phyloP scores from a whole-genome alignment of 768 basidiomycete species.

The Pisolithus tinctorius region DNA sequence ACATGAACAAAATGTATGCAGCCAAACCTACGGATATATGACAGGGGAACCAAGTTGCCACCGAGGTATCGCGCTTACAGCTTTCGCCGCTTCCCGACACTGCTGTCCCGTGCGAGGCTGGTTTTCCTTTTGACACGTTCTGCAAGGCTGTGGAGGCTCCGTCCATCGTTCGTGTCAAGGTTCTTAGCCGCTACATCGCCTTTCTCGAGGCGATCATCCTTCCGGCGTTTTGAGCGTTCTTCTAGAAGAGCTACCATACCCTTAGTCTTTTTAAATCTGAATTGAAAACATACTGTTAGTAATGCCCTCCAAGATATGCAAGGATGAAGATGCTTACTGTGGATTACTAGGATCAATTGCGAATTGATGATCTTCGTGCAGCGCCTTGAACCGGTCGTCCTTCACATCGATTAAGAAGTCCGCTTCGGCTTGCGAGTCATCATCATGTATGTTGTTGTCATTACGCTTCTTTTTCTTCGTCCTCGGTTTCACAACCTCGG shows the following conservation, averaged over 20 bases:
- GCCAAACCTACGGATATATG: too few relatives aligned
- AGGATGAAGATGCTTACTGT: conserved; percentile 52
- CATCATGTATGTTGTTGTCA: conserved; percentile 11
- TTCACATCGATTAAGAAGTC: conserved; percentile 78
- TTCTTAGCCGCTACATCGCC: background rate
- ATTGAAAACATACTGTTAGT: background rate
- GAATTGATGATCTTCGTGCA: conserved; percentile 87
- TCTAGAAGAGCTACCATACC: conserved; percentile 79
- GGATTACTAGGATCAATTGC: conserved; percentile 96
- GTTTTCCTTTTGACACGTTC: conserved; percentile 86
- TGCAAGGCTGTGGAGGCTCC: conserved; percentile 59
- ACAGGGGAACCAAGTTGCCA: too few relatives aligned
- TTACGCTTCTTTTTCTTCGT: conserved; percentile 35
- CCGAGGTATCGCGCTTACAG: too few relatives aligned
- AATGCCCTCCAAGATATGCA: background rate
- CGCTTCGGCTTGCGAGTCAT: conserved; percentile 50
- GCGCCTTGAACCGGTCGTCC: conserved; percentile 80
- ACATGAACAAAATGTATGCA: too few relatives aligned
- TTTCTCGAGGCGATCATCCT: conserved; percentile 18
- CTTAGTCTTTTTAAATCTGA: conserved; percentile 88
- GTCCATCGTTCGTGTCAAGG: conserved; percentile 15
- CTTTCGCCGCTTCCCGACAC: conserved; percentile 36
- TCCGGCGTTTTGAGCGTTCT: conserved; percentile 71
- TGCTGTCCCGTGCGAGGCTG: conserved; percentile 18
- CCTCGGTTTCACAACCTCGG: conserved; percentile 76